Percentiles rank a stretch among this genome's conserved stretches.
phyloP scores from a whole-genome alignment of 2,329 filamentous ascomycete genomes.

The Aspergillus eucalypticola region DNA sequence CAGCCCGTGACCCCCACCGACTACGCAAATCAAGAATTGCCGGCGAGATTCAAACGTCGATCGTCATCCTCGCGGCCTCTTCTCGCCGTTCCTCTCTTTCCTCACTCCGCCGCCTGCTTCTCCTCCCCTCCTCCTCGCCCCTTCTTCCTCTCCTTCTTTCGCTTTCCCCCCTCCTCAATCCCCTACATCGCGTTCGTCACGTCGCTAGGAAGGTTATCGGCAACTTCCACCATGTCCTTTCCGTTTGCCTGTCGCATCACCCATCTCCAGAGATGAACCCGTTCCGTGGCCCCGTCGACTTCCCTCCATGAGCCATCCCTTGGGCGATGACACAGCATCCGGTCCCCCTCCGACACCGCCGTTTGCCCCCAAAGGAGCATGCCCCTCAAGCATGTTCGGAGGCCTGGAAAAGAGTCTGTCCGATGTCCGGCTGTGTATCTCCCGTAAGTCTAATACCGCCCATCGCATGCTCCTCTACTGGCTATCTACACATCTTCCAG shows the following conservation, averaged over 20 bases:
- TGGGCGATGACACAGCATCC: conserved; percentile 4
- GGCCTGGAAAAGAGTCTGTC: conserved; percentile 14
- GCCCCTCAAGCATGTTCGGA: conserved; percentile 22
- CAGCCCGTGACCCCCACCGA: conserved; percentile 1
- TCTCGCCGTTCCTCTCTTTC: background rate
- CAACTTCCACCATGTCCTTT: conserved; percentile 4
- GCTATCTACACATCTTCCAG: background rate
- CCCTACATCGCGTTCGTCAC: background rate
- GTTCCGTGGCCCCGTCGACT: background rate
- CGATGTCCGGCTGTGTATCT: conserved; percentile 18
- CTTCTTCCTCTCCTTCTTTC: background rate
- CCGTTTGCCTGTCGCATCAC: background rate
- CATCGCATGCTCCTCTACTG: background rate
- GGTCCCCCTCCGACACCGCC: conserved; percentile 2
- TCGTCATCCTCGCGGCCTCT: background rate
- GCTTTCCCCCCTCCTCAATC: background rate
- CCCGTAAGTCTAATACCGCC: conserved; percentile 7
- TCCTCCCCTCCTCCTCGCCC: background rate
- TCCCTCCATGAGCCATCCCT: conserved; percentile 6
- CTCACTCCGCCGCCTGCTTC: background rate
- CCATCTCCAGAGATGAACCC: conserved; percentile 5
- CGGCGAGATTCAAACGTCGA: conserved; percentile 5
- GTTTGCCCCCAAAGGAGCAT: conserved; percentile 16
- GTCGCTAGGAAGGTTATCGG: background rate
- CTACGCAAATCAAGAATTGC: conserved; percentile 7